These are phyloP conservation scores for Trypanosoma avium DNA, from an alignment of 208 protist species.

Conservation along the genomic window DNA sequence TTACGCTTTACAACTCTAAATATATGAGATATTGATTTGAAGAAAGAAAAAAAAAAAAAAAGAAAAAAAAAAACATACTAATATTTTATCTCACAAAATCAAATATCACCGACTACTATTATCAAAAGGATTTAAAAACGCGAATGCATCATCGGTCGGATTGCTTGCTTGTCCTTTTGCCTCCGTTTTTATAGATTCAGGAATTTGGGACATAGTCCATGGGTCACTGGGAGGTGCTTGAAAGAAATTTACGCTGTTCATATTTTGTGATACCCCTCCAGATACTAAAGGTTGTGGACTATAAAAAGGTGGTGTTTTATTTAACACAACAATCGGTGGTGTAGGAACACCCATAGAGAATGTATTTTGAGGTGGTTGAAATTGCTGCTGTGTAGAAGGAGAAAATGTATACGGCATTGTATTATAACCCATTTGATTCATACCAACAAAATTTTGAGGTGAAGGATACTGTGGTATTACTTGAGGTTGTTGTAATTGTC, in stretches of 20 bases:
- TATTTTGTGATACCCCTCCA: background rate
- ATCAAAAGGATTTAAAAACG: slow-evolving; percentile 39
- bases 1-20: background rate
- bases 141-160: slow-evolving; percentile 28
- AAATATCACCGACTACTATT: background rate
- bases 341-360: slow-evolving; percentile 4
- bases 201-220: slow-evolving; percentile 2
- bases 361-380: slow-evolving; percentile 2
- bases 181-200: slow-evolving; percentile 2
- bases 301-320: slow-evolving; percentile 1
- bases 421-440: slow-evolving; percentile 1
- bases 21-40: background rate
- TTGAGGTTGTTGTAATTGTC: background rate
- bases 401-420: background rate
- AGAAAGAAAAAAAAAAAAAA: background rate
- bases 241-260: slow-evolving; percentile 23
- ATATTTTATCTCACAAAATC: slow-evolving; percentile 2
- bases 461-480: background rate
- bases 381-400: slow-evolving; percentile 13
- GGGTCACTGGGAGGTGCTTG: slow-evolving; percentile 13
- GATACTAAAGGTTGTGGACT: background rate
- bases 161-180: background rate
- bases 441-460: background rate
- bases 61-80: background rate
- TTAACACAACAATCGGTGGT: slow-evolving; percentile 1